Evolutionary conservation across 1,284 basidiomycete genomes (phyloP), one percentile per base, ranked within the genome.

Genomic region (Bondarzewia mesenterica): DNA sequence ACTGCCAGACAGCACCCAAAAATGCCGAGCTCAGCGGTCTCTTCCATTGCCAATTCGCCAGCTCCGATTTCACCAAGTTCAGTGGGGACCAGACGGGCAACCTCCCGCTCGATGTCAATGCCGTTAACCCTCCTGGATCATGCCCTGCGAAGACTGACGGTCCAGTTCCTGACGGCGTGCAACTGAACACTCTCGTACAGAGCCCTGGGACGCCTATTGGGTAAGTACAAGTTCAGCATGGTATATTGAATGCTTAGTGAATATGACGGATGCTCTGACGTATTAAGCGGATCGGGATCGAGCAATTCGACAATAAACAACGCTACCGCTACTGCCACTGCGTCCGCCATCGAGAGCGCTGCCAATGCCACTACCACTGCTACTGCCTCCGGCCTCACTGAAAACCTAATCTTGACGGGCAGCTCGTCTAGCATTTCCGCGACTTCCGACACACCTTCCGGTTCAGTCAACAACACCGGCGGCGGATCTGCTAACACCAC

Each of bases 101-200:
- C 42, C 58, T 70, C 22, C 70, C 70, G 6, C 61, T 72, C 48
- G 70, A 69, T 27, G 49, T 63, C 36, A 57, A 49, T 2, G 48
- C 61, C 4, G 45, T 71, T 42, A 65, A 56, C 53, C 68, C 70
- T 1, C 51, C 66, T 1, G 70, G 70, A 14, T 68, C 67, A 12
- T 71, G 70, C 60, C 67, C 68, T 22, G 70, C 69, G 6, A 58
- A 69, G 52, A 52, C 67, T 2, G 50, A 52, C n/a, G 69, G 68
- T 2, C 67, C 70, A 42, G 61, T 72, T 40, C 48, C 77, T 2
- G 78, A 79, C 57, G 78, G 79, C 35, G 54, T 60, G 14, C 78
- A 80, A 60, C 67, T 81, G 21, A 64, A 62, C 43, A 66, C 66
- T 50, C 26, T 39, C n/a, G 50, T 54, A 16, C 25, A 42, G 21